phyloP scores from a whole-genome alignment of 2,329 filamentous ascomycete genomes.

The Lachnellula subtilissima region DNA sequence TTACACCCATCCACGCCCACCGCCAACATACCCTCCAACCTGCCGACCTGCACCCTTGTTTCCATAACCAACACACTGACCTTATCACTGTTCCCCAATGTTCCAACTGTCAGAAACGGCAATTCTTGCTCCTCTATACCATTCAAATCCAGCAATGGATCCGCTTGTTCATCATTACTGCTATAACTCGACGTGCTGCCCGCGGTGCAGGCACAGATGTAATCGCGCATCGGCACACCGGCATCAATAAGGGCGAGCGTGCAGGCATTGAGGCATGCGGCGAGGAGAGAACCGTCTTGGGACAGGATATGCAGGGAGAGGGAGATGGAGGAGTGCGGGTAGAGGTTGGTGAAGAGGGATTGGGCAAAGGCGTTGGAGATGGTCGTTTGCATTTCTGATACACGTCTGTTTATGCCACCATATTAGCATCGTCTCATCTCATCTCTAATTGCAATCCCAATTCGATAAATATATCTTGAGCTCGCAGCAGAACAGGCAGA shows the following conservation, averaged over 20 bases:
- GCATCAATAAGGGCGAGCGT: slow-evolving; percentile 92
- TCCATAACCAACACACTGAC: slow-evolving; percentile 81
- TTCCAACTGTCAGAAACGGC: slow-evolving; percentile 82
- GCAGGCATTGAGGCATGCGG: slow-evolving; percentile 83
- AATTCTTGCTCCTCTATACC: slow-evolving; percentile 79
- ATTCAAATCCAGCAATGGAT: slow-evolving; percentile 78
- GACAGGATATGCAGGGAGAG: slow-evolving; percentile 83
- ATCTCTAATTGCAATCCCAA: not conserved
- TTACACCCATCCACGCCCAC: slow-evolving; percentile 90
- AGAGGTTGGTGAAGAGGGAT: slow-evolving; percentile 79
- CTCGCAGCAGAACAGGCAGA: not conserved
- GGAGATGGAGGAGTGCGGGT: slow-evolving; percentile 79
- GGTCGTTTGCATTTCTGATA: slow-evolving; percentile 74
- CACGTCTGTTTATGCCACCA: slow-evolving; percentile 52
- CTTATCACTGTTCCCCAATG: slow-evolving; percentile 67
- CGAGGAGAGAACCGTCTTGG: slow-evolving; percentile 84
- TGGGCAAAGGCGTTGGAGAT: slow-evolving; percentile 72
- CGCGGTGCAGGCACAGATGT: slow-evolving; percentile 82
- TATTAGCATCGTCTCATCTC: slow-evolving; percentile 1
- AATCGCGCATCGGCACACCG: slow-evolving; percentile 91
- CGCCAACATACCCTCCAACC: slow-evolving; percentile 87
- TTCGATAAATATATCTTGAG: no score
- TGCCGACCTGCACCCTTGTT: slow-evolving; percentile 74
- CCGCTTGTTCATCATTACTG: slow-evolving; percentile 61
- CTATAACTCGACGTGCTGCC: slow-evolving; percentile 69